Conservation (phyloP, 805 yeast genomes). For the Metschnikowia gelsemii region DNA sequence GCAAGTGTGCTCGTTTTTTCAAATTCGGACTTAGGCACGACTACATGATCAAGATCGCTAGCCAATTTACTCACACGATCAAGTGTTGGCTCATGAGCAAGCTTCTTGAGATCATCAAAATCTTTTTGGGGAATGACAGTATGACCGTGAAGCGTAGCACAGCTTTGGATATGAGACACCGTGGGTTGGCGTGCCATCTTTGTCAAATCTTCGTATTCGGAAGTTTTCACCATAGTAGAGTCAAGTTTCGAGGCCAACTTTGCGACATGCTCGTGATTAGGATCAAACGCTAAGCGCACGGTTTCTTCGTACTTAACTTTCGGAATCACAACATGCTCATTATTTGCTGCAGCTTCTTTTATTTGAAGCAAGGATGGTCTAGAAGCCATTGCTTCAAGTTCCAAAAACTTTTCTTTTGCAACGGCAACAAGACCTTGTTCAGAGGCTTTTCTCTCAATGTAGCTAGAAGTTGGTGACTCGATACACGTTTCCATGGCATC, state of each 20-base stretch:
- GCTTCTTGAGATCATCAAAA: conserved; percentile 5
- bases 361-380: conserved; percentile 6
- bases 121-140: conserved; percentile 10
- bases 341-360: conserved; percentile 15
- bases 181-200: conserved; percentile 15
- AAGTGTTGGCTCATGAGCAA: conserved; percentile 12
- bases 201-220: conserved; percentile 8
- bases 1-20: conserved; percentile 3
- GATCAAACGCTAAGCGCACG: conserved; percentile 15
- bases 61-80: conserved; percentile 13
- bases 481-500: conserved; percentile 17
- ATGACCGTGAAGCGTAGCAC: conserved; percentile 10
- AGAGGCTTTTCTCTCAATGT: conserved; percentile 13
- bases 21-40: conserved; percentile 6
- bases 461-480: conserved; percentile 3
- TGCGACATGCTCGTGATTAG: conserved; percentile 13
- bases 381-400: conserved; percentile 9
- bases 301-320: conserved; percentile 9
- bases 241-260: conserved; percentile 13
- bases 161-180: conserved; percentile 11
- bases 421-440: conserved; percentile 6
- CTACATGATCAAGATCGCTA: conserved; percentile 2
- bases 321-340: conserved; percentile 12
- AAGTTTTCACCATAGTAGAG: conserved; percentile 6
- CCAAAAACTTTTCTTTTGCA: conserved; percentile 7